phyloP scores from a whole-genome alignment of 306 rosid genomes.

The Albizia julibrissin region DNA sequence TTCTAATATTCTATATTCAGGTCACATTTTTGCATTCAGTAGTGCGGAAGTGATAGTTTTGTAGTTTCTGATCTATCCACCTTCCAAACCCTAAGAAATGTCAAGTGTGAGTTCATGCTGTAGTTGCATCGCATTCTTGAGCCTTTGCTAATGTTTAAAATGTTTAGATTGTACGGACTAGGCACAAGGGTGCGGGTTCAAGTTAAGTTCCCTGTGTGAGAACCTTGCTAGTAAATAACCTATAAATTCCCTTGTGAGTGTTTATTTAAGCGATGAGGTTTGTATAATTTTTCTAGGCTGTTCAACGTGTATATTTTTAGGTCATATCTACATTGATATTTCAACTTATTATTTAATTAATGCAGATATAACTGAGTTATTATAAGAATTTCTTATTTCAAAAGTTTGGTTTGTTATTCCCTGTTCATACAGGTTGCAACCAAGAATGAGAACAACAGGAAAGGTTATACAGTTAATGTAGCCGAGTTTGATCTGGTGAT shows the following conservation, averaged over 20 bases:
- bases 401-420: slow-evolving; percentile 32
- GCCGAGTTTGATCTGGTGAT: slow-evolving; percentile 94
- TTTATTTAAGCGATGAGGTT: background rate
- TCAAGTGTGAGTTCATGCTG: background rate
- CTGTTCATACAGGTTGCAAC: slow-evolving; percentile 57
- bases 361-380: background rate
- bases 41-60: background rate
- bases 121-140: background rate
- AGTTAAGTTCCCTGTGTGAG: background rate
- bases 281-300: background rate
- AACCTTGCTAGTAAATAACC: background rate
- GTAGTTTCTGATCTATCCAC: background rate
- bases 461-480: slow-evolving; percentile 61
- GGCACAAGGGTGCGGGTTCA: background rate
- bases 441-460: slow-evolving; percentile 56
- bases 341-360: background rate
- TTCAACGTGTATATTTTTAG: too few relatives aligned
- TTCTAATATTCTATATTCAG: background rate
- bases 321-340: too few relatives aligned
- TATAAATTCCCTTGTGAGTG: background rate
- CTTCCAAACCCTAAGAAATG: background rate
- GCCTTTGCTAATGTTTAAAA: background rate
- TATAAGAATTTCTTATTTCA: background rate
- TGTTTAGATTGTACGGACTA: background rate
- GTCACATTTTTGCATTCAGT: background rate